Conservation (phyloP, 2,329 filamentous ascomycete species). For the Chaetomiaceae sp. region DNA sequence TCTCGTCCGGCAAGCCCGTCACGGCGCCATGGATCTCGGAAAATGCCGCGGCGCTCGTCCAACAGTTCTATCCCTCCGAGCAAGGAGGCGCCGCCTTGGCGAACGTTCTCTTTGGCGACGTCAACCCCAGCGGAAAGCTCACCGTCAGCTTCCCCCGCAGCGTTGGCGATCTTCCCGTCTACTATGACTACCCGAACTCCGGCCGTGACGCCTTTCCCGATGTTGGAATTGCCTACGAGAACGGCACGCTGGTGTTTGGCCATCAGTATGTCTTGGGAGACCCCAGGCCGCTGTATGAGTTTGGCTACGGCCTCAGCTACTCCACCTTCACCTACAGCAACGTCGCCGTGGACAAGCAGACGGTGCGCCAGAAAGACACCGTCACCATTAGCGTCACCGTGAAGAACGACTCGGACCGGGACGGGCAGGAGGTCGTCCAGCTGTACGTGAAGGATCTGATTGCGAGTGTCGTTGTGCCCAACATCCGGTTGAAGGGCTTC, state of each 20-base stretch:
- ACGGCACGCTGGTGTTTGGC: constrained; percentile 60
- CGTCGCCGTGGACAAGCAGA: constrained; percentile 45
- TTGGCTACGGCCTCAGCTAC: constrained; percentile 64
- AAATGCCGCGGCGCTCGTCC: constrained; percentile 59
- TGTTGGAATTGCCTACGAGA: constrained; percentile 47
- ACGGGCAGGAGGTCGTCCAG: constrained; percentile 64
- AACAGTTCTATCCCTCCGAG: constrained; percentile 71
- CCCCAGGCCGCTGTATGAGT: constrained; percentile 57
- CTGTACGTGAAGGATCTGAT: constrained; percentile 61
- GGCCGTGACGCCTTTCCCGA: constrained; percentile 47
- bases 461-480: constrained; percentile 58
- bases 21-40: constrained; percentile 68
- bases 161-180: constrained; percentile 62
- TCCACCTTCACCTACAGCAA: constrained; percentile 57
- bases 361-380: constrained; percentile 44
- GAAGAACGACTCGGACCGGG: constrained; percentile 52
- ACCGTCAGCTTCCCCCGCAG: constrained; percentile 63
- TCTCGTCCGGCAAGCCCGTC: constrained; percentile 65
- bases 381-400: constrained; percentile 57
- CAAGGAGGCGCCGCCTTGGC: constrained; percentile 63
- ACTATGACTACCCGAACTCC: constrained; percentile 69
- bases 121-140: constrained; percentile 62
- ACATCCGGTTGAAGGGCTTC: constrained; percentile 61
- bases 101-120: constrained; percentile 59
- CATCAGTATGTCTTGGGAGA: constrained; percentile 59